Conservation (phyloP, 2,329 filamentous ascomycete genomes). For the Colletotrichum karsti region DNA sequence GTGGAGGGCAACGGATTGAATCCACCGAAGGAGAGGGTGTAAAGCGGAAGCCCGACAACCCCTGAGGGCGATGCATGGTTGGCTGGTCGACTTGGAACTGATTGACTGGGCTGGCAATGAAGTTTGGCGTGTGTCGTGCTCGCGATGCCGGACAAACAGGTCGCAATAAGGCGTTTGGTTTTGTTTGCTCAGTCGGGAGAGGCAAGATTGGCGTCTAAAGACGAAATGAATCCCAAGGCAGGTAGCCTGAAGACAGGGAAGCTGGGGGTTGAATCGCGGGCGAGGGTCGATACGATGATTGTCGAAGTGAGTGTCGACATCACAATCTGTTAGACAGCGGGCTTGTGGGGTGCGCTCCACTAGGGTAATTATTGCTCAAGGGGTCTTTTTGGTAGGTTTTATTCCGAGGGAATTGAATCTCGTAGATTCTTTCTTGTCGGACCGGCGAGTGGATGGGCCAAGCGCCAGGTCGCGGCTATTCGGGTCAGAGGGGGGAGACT, state of each 20-base stretch:
- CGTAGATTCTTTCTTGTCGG: slow-evolving; percentile 10
- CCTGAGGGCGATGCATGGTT: slow-evolving; percentile 16
- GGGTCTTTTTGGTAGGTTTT: not conserved
- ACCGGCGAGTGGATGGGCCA: slow-evolving; percentile 4
- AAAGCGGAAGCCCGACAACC: slow-evolving; percentile 10
- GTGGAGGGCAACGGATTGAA: slow-evolving; percentile 2
- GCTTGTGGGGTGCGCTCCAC: slow-evolving; percentile 14
- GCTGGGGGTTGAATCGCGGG: not conserved
- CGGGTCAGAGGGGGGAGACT: not conserved
- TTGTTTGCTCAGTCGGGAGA: not conserved
- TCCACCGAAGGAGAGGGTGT: slow-evolving; percentile 11
- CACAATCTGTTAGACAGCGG: slow-evolving; percentile 10
- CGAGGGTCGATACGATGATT: slow-evolving; percentile 1
- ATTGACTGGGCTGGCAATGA: not conserved
- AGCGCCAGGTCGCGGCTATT: slow-evolving; percentile 14
- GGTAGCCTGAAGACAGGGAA: not conserved
- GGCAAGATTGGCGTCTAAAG: not conserved
- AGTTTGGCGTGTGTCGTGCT: not conserved
- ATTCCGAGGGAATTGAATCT: slow-evolving; percentile 8
- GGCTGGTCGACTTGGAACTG: slow-evolving; percentile 12
- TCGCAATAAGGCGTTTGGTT: not conserved
- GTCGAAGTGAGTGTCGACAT: slow-evolving; percentile 9
- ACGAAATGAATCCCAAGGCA: not conserved
- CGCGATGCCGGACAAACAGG: slow-evolving; percentile 12
- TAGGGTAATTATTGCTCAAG: not conserved